Base-by-base conservation (phyloP, 805 yeast genomes). In the Blastobotrys attinorum region DNA sequence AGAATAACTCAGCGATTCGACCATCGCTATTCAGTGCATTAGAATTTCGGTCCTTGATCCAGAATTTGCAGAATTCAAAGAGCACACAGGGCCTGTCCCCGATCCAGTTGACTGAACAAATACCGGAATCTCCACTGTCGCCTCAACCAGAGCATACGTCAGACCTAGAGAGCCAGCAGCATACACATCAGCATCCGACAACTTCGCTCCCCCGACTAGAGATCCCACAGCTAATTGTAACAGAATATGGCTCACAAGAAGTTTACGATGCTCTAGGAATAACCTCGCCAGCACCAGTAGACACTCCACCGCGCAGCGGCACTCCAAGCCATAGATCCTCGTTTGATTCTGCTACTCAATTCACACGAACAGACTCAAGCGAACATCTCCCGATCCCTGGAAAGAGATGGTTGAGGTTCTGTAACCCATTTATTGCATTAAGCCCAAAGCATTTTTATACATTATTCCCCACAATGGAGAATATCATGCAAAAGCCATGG, bases 1-100 rank as follows among this genome's bases (percentile, higher is more conserved):
- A 25, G 11, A 15, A 32, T 17, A 5, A 10, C 20, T n/a, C 36
- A n/a, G 21, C 20, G 13, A 56, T 57, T 22, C 51, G 71, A 25
- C 60, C 70, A 11, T 67, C 73, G 1, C 39, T 70, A 8, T 50
- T 62, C 23, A 63, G 67, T 29, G 73, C 74, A 1, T 45, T 67
- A 5, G 66, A 64, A 38, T 55, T 70, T 32, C 58, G 60, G 20
- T 37, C 39, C 8, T 20, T 37, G 6, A 37, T 37, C 11, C 27
- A 22, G 13, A 37, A 37, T 4, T 25, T 37, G 6, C 29, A 37
- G 17, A 16, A 22, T 13, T 22, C 39, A n/a, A 37, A 37, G 20
- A 7, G 6, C 4, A n/a, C 29, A 13, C 10, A 17, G 15, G n/a
- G n/a, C n/a, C n/a, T n/a, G n/a, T 25, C 29, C 11, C 11, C 29